A percentile compares a stretch with the other conserved stretches of the same genome.
Evolutionary conservation across 441 rosid species (phyloP).

Genomic region (Arabidopsis hybrid): DNA sequence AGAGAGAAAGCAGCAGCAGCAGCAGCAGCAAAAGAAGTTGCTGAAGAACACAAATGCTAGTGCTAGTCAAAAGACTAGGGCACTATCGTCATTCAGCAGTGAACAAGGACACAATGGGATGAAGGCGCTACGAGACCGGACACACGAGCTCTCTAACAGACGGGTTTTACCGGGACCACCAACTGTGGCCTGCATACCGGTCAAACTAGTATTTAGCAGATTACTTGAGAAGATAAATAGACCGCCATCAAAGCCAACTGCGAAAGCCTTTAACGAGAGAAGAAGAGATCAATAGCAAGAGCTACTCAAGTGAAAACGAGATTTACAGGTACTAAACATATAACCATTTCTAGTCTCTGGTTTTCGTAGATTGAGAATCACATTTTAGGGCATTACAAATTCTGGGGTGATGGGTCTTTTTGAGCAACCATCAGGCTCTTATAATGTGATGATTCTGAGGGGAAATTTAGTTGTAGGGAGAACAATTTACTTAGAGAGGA

Average conservation of each 20-base stretch:
- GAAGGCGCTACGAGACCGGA: constrained; percentile 47
- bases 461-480: constrained; percentile 44
- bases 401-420: constrained; percentile 43
- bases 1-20: constrained; percentile 54
- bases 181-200: constrained; percentile 97
- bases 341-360: constrained; percentile 24
- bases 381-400: constrained; percentile 28
- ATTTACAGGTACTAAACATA: constrained; percentile 34
- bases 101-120: constrained; percentile 55
- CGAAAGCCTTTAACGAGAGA: constrained; percentile 57
- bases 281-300: constrained; percentile 52
- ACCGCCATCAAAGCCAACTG: constrained; percentile 74
- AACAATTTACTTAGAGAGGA: constrained; percentile 37
- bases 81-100: constrained; percentile 76
- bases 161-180: constrained; percentile 73
- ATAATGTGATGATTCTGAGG: constrained; percentile 42
- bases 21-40: constrained; percentile 53
- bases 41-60: constrained; percentile 64
- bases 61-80: constrained; percentile 82
- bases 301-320: constrained; percentile 20
- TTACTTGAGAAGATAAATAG: constrained; percentile 98
- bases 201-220: constrained; percentile 94
- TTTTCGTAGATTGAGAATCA: constrained; percentile 34
- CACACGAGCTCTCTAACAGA: constrained; percentile 69
- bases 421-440: constrained; percentile 45